Percentiles rank a stretch among this genome's conserved stretches.
Conservation (phyloP, 2,329 filamentous ascomycete species). For the Davidsoniella virescens region DNA sequence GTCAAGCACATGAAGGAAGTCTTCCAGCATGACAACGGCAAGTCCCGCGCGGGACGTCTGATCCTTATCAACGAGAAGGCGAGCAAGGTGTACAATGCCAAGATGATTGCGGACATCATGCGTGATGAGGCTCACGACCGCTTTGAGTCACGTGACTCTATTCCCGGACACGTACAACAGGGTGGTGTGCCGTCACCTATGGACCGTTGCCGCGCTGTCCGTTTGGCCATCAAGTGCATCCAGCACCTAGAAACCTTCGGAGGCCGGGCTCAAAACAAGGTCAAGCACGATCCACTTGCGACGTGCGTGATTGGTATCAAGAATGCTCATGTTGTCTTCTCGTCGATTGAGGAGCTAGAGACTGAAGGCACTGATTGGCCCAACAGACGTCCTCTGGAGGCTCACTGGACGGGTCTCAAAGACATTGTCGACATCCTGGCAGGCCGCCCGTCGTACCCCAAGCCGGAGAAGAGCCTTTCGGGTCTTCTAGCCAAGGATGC, state of each 20-base stretch:
- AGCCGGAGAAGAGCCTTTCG: conserved; percentile 32
- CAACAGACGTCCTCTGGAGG: conserved; percentile 65
- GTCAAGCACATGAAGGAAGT: conserved; percentile 77
- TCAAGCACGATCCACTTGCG: conserved; percentile 57
- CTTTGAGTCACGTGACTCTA: conserved; percentile 83
- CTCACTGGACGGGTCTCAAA: conserved; percentile 74
- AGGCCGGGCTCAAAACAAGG: conserved; percentile 46
- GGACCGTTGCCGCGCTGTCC: conserved; percentile 83
- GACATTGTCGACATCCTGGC: conserved; percentile 71
- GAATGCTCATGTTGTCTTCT: conserved; percentile 79
- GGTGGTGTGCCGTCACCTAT: conserved; percentile 85
- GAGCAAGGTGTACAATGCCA: conserved; percentile 76
- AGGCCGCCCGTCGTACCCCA: conserved; percentile 43
- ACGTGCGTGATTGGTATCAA: conserved; percentile 80
- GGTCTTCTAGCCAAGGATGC: conserved; percentile 43
- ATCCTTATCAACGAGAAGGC: conserved; percentile 96
- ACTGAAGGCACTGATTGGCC: conserved; percentile 82
- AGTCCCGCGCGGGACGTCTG: conserved; percentile 77
- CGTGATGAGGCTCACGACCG: conserved; percentile 80
- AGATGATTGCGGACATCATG: conserved; percentile 90
- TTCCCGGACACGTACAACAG: conserved; percentile 89
- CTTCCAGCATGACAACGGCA: conserved; percentile 72
- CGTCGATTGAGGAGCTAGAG: conserved; percentile 65
- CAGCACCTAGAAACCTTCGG: conserved; percentile 74
- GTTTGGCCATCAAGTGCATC: conserved; percentile 86